Percentiles rank a stretch among this genome's conserved stretches.
These are phyloP conservation scores for Artomyces pyxidatus DNA, from an alignment of 768 basidiomycete genomes.

Conservation along the genomic window DNA sequence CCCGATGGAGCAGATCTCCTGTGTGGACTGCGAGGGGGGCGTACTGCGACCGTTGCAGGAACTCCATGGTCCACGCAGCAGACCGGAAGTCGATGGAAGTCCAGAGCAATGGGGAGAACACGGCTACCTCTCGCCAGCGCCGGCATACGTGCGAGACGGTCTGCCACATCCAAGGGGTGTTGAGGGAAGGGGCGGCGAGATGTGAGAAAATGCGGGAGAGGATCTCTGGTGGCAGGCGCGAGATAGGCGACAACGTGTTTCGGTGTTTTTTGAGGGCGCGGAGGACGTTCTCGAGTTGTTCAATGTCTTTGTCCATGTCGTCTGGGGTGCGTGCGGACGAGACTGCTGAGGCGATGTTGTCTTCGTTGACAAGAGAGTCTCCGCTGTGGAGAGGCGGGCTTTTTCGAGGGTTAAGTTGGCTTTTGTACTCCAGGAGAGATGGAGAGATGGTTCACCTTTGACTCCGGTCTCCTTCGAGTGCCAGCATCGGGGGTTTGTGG, in stretches of 20 bases:
- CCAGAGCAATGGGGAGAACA: background rate
- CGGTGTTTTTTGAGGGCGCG: conserved; percentile 27
- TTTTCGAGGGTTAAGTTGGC: too few species aligned
- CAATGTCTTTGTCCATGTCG: conserved; percentile 32
- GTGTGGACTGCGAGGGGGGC: background rate
- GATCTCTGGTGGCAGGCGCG: conserved; percentile 35
- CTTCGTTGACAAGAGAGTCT: background rate
- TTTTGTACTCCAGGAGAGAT: too few species aligned
- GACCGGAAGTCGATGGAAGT: background rate
- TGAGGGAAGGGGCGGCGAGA: background rate
- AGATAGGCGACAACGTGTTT: conserved; percentile 31
- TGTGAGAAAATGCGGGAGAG: conserved; percentile 30
- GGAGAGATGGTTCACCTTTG: too few species aligned
- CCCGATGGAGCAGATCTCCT: background rate
- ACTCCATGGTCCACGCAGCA: background rate
- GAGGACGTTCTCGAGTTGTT: conserved; percentile 26
- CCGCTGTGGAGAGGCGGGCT: background rate
- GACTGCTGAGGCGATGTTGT: background rate
- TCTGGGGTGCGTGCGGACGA: background rate
- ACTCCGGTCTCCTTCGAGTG: too few species aligned
- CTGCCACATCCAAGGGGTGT: background rate
- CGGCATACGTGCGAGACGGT: background rate
- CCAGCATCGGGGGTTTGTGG: too few species aligned
- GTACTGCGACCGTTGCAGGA: background rate
- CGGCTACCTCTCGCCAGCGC: background rate